These are phyloP conservation scores for Aphanomyces euteiches DNA, from an alignment of 352 stramenopile genomes.

Conservation along the genomic window DNA sequence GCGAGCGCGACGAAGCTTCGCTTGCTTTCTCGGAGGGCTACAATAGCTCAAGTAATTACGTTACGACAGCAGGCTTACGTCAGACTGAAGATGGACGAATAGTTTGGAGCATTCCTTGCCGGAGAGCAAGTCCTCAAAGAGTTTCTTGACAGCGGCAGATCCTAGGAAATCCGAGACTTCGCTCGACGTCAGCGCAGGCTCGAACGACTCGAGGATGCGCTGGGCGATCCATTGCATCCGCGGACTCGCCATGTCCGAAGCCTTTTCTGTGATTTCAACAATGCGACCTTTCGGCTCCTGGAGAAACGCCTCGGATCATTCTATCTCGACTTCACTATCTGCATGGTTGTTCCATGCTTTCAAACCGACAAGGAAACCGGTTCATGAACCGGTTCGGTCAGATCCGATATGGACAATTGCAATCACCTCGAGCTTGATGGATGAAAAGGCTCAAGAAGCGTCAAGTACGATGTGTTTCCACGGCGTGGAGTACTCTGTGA, in stretches of 20 bases:
- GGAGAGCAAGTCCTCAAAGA: slow-evolving; percentile 69
- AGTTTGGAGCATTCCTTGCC: slow-evolving; percentile 67
- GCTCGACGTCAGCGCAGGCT: slow-evolving; percentile 47
- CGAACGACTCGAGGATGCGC: slow-evolving; percentile 76
- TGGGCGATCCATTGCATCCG: slow-evolving; percentile 80
- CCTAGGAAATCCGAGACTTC: slow-evolving; percentile 70
- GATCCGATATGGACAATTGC: neutral
- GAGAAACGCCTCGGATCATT: slow-evolving; percentile 11
- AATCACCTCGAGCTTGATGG: slow-evolving; percentile 2
- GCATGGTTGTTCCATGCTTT: slow-evolving; percentile 14
- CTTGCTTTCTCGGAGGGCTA: slow-evolving; percentile 22
- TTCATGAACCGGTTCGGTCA: neutral
- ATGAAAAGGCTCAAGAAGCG: slow-evolving; percentile 38
- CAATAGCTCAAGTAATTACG: neutral
- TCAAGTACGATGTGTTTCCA: slow-evolving; percentile 63
- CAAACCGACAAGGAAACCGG: neutral
- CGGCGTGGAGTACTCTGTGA: slow-evolving; percentile 68
- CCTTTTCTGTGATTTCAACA: neutral
- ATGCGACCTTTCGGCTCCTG: slow-evolving; percentile 4
- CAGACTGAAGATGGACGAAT: slow-evolving; percentile 68
- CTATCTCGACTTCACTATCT: slow-evolving; percentile 4
- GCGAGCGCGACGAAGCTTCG: neutral
- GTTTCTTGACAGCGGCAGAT: slow-evolving; percentile 47
- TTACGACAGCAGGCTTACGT: slow-evolving; percentile 23
- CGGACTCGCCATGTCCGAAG: slow-evolving; percentile 52